These are phyloP conservation scores for Papiliotrema flavescens DNA, from an alignment of 1,284 basidiomycete genomes.

Conservation along the genomic window DNA sequence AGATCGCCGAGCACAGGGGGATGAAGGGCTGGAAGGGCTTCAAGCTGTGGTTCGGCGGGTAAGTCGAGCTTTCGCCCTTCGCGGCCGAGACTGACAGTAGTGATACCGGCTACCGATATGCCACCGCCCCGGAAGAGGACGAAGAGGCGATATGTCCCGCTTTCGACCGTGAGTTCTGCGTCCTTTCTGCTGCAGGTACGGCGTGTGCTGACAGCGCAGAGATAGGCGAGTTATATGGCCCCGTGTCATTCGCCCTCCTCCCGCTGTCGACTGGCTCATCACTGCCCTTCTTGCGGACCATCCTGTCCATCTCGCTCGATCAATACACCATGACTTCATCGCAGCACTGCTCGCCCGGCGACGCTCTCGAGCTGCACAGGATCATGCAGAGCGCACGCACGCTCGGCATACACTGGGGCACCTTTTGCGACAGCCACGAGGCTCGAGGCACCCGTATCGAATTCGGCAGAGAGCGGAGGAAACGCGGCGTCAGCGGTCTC, in stretches of 20 bases:
- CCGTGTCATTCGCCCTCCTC: conserved; percentile 40
- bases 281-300: conserved; percentile 45
- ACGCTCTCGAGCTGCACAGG: conserved; percentile 42
- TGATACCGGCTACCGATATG: conserved; percentile 49
- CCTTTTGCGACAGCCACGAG: conserved; percentile 47
- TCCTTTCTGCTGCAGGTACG: background rate
- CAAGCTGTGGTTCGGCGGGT: conserved; percentile 48
- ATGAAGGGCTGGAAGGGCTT: conserved; percentile 38
- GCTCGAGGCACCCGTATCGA: conserved; percentile 44
- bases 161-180: conserved; percentile 30
- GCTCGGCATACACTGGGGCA: conserved; percentile 49
- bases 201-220: conserved; percentile 19
- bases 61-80: conserved; percentile 9
- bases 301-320: conserved; percentile 44
- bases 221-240: conserved; percentile 42
- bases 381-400: conserved; percentile 32
- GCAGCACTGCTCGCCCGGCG: conserved; percentile 45
- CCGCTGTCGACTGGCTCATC: conserved; percentile 47
- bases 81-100: conserved; percentile 11
- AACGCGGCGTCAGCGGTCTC: conserved; percentile 21
- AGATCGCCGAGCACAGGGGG: conserved; percentile 13
- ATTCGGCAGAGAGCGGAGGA: conserved; percentile 38
- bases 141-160: conserved; percentile 44
- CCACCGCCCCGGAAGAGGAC: conserved; percentile 38
- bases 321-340: conserved; percentile 49